These are phyloP conservation scores for Tricholomella constricta DNA, from an alignment of 768 basidiomycete genomes.

Conservation along the genomic window DNA sequence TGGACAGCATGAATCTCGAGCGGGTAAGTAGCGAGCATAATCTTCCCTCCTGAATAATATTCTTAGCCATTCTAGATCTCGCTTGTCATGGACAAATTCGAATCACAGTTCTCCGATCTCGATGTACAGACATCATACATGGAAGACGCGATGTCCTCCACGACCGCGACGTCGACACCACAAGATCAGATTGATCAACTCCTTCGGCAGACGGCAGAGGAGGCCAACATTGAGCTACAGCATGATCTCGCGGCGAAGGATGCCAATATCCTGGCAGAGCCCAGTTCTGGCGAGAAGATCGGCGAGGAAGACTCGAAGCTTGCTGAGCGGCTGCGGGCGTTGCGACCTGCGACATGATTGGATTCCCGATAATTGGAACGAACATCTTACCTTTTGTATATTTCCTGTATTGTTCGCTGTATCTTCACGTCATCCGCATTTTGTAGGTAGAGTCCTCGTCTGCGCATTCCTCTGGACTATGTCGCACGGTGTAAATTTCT, in stretches of 20 bases:
- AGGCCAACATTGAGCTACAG: conserved; percentile 92
- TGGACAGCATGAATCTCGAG: conserved; percentile 99
- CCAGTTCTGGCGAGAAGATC: conserved; percentile 51
- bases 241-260: conserved; percentile 81
- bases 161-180: conserved; percentile 90
- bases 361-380: background rate
- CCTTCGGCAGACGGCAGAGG: conserved; percentile 93
- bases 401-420: conserved; percentile 4
- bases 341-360: conserved; percentile 71
- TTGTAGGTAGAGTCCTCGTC: conserved; percentile 4
- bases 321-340: conserved; percentile 84
- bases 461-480: background rate
- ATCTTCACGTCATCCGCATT: conserved; percentile 4
- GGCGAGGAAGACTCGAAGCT: conserved; percentile 81
- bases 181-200: conserved; percentile 96
- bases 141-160: conserved; percentile 94
- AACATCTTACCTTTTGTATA: background rate
- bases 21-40: conserved; percentile 55
- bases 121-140: conserved; percentile 98
- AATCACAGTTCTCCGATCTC: conserved; percentile 92
- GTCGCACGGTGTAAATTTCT: conserved; percentile 5
- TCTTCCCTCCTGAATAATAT: background rate
- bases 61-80: conserved; percentile 68
- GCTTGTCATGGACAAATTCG: conserved; percentile 99
- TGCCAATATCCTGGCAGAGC: conserved; percentile 58